Conservation (phyloP, 352 stramenopile genomes). For the Globisporangium spiculum region DNA sequence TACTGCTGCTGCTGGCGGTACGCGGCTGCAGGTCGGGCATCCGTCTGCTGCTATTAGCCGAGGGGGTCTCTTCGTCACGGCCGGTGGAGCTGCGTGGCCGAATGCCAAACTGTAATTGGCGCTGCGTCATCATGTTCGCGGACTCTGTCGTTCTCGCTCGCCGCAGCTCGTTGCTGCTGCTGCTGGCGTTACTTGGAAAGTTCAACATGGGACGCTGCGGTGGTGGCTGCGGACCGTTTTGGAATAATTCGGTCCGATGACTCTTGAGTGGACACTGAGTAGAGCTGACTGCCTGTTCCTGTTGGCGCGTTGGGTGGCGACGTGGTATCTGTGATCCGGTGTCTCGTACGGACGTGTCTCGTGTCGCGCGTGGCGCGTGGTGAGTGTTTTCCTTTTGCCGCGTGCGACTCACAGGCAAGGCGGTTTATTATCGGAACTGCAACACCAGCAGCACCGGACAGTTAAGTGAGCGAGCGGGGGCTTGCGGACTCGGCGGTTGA, state of each 20-base stretch:
- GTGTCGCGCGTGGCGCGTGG: background rate
- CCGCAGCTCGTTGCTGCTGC: conserved; percentile 6
- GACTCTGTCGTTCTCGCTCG: background rate
- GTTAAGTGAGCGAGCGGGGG: background rate
- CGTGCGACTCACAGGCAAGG: background rate
- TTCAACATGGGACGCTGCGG: conserved; percentile 18
- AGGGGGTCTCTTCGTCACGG: conserved; percentile 4
- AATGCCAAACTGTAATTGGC: conserved; percentile 2
- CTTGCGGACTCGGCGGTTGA: background rate
- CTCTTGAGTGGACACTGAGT: background rate
- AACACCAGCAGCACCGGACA: background rate
- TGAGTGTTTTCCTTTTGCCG: background rate
- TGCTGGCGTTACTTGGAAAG: background rate
- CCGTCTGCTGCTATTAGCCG: background rate
- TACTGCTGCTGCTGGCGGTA: background rate
- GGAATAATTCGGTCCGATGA: background rate
- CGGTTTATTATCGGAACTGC: background rate
- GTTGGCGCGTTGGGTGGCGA: background rate
- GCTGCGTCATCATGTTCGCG: background rate
- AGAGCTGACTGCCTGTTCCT: background rate
- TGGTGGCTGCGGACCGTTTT: background rate
- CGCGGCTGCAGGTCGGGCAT: conserved; percentile 2
- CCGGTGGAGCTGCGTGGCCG: background rate
- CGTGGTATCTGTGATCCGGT: background rate
- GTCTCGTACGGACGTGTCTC: background rate